Conservation (phyloP, 2,329 filamentous ascomycete species). For the Venturia oleaginea region DNA sequence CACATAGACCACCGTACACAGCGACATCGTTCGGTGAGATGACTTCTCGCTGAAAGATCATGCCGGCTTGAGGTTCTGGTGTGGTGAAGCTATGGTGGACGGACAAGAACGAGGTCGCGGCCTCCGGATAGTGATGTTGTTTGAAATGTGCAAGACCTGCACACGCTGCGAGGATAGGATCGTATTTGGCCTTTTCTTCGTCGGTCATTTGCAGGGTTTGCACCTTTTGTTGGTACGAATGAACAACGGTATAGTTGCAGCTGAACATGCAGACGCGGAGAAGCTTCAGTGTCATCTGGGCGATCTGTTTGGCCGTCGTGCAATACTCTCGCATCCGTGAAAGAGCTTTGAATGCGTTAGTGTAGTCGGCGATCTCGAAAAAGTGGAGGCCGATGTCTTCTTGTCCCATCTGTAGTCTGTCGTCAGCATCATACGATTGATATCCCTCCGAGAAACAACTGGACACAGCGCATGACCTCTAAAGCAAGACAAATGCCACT, state of each 20-base stretch:
- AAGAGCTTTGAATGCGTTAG: constrained; percentile 67
- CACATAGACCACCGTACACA: constrained; percentile 81
- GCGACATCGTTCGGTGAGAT: constrained; percentile 81
- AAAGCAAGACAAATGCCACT: no score
- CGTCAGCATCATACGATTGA: constrained; percentile 8
- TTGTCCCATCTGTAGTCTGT: constrained; percentile 66
- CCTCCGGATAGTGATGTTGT: constrained; percentile 49
- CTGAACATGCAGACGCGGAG: constrained; percentile 68
- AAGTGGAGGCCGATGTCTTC: constrained; percentile 84
- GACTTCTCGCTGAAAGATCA: constrained; percentile 58
- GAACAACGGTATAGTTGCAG: constrained; percentile 64
- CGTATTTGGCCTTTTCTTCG: constrained; percentile 48
- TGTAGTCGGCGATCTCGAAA: constrained; percentile 66
- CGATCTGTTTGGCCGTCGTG: constrained; percentile 71
- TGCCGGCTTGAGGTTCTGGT: constrained; percentile 33
- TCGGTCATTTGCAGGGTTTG: constrained; percentile 40
- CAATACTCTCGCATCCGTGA: constrained; percentile 84
- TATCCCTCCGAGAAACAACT: no score
- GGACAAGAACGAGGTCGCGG: constrained; percentile 62
- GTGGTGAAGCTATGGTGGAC: constrained; percentile 43
- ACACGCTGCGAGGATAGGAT: constrained; percentile 56
- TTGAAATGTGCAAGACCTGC: constrained; percentile 55
- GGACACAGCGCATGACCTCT: no score
- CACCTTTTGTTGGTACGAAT: constrained; percentile 50
- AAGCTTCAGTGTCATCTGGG: constrained; percentile 72